Conservation (phyloP, 2,329 filamentous ascomycete genomes). For the Chaetoscypha palmicola region DNA sequence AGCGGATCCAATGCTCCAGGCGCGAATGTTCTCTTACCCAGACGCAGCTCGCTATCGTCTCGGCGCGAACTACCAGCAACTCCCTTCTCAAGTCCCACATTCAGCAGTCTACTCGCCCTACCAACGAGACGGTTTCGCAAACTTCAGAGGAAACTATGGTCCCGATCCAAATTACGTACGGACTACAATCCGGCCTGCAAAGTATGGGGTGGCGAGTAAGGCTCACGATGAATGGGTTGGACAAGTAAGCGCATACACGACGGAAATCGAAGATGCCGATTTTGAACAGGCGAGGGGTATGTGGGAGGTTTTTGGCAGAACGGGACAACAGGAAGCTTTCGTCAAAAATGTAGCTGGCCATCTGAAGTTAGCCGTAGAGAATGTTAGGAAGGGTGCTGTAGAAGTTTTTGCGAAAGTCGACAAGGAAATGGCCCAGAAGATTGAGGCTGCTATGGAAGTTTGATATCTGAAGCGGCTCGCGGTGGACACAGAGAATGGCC, state of each 20-base stretch:
- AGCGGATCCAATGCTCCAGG: slow-evolving; percentile 52
- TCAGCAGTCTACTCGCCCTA: slow-evolving; percentile 29
- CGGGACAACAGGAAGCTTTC: slow-evolving; percentile 50
- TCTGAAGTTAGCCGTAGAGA: slow-evolving; percentile 7
- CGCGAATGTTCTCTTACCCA: slow-evolving; percentile 47
- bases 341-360: slow-evolving; percentile 50
- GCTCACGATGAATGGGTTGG: slow-evolving; percentile 29
- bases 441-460: slow-evolving; percentile 1
- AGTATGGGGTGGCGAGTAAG: slow-evolving; percentile 6
- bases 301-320: slow-evolving; percentile 28
- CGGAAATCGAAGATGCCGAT: slow-evolving; percentile 32
- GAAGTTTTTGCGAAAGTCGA: slow-evolving; percentile 8
- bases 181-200: slow-evolving; percentile 4
- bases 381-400: slow-evolving; percentile 6
- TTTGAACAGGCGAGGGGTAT: slow-evolving; percentile 34
- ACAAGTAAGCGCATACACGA: slow-evolving; percentile 9
- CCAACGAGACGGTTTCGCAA: slow-evolving; percentile 35
- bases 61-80: slow-evolving; percentile 50
- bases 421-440: slow-evolving; percentile 2
- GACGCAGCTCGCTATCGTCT: slow-evolving; percentile 51
- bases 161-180: slow-evolving; percentile 37
- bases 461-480: background rate
- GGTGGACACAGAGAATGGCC: too few species aligned
- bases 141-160: slow-evolving; percentile 39
- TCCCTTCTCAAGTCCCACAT: slow-evolving; percentile 11